Conservation (phyloP, 305 asterid genomes). For the Fraxinus dipetala region DNA sequence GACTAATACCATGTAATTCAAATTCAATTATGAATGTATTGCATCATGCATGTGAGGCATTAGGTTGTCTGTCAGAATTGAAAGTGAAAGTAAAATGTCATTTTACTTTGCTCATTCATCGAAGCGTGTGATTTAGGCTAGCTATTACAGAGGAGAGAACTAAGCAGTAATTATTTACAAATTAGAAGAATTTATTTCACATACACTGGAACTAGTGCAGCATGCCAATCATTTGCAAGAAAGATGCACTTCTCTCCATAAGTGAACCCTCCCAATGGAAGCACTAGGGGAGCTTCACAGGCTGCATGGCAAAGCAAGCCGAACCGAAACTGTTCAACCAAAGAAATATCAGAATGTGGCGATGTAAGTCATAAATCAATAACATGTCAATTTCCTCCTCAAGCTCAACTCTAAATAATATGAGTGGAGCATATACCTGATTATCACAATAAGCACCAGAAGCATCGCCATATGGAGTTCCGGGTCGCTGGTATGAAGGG, state of each 20-base stretch:
- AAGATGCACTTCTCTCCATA: conserved; percentile 89
- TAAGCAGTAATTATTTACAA: conserved; percentile 4
- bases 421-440: conserved; percentile 50
- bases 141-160: background rate
- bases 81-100: background rate
- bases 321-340: conserved; percentile 77
- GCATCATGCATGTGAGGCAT: conserved; percentile 12
- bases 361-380: too few relatives aligned
- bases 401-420: background rate
- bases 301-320: conserved; percentile 94
- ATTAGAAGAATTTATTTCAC: conserved; percentile 32
- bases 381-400: conserved; percentile 16
- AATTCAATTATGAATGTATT: background rate
- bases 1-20: background rate
- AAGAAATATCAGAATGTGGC: conserved; percentile 29
- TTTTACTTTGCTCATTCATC: background rate
- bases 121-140: background rate
- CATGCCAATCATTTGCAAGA: conserved; percentile 98
- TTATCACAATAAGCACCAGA: conserved; percentile 95
- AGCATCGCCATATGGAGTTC: conserved; percentile 90
- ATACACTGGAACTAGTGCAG: conserved; percentile 94
- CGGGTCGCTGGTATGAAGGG: conserved; percentile 77
- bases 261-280: conserved; percentile 87
- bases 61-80: background rate
- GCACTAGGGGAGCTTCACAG: conserved; percentile 95